Evolutionary conservation across 306 rosid species (phyloP).

Genomic region (Cyamopsis tetragonoloba): DNA sequence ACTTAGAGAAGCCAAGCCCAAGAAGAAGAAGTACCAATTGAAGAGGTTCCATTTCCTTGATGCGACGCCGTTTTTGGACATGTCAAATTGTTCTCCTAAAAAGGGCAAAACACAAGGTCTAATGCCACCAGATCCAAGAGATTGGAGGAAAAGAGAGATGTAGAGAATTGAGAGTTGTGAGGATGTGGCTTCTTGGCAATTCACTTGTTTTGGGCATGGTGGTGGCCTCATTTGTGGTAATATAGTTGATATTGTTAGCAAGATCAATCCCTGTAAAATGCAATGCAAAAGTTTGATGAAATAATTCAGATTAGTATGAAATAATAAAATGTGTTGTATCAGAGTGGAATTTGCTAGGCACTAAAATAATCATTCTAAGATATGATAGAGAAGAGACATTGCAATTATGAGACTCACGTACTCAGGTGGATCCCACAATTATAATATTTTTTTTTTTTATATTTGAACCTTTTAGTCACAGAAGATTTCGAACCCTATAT

Average conservation of each 20-base stretch:
- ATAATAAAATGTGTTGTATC: not conserved
- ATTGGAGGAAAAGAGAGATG: slow-evolving; percentile 54
- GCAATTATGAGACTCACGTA: too few relatives aligned
- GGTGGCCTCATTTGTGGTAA: slow-evolving; percentile 59
- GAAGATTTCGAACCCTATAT: not conserved
- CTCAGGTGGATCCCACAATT: too few relatives aligned
- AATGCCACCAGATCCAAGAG: slow-evolving; percentile 70
- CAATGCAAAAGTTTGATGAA: not conserved
- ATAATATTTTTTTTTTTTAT: too few relatives aligned
- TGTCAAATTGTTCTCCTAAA: slow-evolving; percentile 77
- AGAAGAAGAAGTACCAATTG: slow-evolving; percentile 66
- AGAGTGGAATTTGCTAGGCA: not conserved
- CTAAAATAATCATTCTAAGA: too few relatives aligned
- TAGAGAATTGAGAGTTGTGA: slow-evolving; percentile 47
- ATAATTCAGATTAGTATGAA: not conserved
- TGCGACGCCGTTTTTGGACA: slow-evolving; percentile 47
- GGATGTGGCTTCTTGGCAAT: slow-evolving; percentile 56
- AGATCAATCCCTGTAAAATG: slow-evolving; percentile 52
- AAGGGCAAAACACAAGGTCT: slow-evolving; percentile 75
- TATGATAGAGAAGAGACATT: too few relatives aligned
- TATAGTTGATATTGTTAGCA: slow-evolving; percentile 55
- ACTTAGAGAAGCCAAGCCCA: slow-evolving; percentile 59
- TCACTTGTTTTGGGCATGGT: slow-evolving; percentile 57
- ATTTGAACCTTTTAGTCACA: too few relatives aligned
- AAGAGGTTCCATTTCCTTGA: slow-evolving; percentile 64